phyloP scores from a whole-genome alignment of 257 asterid species.

The Echium plantagineum region DNA sequence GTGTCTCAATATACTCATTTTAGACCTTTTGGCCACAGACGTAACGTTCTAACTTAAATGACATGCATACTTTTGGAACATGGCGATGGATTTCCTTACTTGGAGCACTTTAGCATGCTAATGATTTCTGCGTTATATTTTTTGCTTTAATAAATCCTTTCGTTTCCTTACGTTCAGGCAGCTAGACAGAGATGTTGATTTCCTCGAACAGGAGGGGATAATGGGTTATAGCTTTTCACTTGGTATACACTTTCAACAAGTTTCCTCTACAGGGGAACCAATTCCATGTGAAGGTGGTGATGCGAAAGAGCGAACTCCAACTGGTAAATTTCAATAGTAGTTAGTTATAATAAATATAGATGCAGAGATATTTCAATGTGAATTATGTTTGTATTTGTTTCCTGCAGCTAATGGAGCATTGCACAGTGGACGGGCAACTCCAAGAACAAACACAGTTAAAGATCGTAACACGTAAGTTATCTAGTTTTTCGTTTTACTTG shows the following conservation, averaged over 20 bases:
- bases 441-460: neutral
- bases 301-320: constrained; percentile 19
- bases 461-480: neutral
- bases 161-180: constrained; percentile 38
- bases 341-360: no score
- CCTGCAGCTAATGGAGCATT: constrained; percentile 18
- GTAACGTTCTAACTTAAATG: no score
- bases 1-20: no score
- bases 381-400: no score
- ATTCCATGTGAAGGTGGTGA: constrained; percentile 18
- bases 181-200: constrained; percentile 80
- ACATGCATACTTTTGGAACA: no score
- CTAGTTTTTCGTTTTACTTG: no score
- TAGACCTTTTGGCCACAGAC: no score
- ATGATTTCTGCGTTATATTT: no score
- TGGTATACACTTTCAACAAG: constrained; percentile 72
- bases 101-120: no score
- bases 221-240: constrained; percentile 91
- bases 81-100: no score
- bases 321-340: constrained; percentile 1
- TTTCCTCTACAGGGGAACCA: constrained; percentile 52
- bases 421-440: constrained; percentile 19
- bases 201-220: constrained; percentile 85
- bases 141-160: no score
- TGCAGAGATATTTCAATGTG: no score